These are phyloP conservation scores for Penicillium thymicola DNA, from an alignment of 2,329 filamentous ascomycete species.

Conservation along the genomic window DNA sequence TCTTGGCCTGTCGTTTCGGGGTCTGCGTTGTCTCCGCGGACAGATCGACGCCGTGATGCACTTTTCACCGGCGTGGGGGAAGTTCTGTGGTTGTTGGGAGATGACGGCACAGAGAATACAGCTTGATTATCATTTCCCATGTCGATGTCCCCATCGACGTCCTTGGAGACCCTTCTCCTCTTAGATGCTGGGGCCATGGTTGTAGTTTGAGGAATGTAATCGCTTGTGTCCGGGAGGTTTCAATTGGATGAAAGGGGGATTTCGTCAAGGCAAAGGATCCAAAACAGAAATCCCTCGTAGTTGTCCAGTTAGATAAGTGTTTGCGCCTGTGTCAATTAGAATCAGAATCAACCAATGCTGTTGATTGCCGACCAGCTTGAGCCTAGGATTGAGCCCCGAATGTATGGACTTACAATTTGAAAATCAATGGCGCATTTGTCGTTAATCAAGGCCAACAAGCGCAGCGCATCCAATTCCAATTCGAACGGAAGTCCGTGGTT, in stretches of 20 bases:
- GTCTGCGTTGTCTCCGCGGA: conserved; percentile 9
- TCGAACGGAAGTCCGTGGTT: background rate
- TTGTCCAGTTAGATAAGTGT: background rate
- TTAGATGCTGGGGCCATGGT: conserved; percentile 37
- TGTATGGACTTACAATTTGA: background rate
- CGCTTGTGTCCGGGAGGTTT: background rate
- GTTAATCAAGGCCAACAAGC: background rate
- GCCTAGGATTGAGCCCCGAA: background rate
- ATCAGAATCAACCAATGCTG: conserved; percentile 1
- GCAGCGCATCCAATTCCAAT: background rate
- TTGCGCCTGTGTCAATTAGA: conserved; percentile 3
- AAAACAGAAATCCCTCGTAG: background rate
- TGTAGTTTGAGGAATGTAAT: background rate
- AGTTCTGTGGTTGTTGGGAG: conserved; percentile 18
- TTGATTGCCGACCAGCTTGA: conserved; percentile 2
- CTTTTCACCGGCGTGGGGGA: conserved; percentile 13
- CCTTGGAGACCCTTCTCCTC: conserved; percentile 36
- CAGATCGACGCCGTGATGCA: conserved; percentile 26
- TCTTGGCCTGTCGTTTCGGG: conserved; percentile 9
- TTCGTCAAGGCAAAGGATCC: background rate
- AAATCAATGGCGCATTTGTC: background rate
- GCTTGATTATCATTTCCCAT: conserved; percentile 26
- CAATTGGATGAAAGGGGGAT: background rate
- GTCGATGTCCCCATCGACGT: conserved; percentile 31
- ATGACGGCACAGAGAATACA: conserved; percentile 11